phyloP scores from a whole-genome alignment of 176 grass and related monocot genomes.

The Eleusine coracana region DNA sequence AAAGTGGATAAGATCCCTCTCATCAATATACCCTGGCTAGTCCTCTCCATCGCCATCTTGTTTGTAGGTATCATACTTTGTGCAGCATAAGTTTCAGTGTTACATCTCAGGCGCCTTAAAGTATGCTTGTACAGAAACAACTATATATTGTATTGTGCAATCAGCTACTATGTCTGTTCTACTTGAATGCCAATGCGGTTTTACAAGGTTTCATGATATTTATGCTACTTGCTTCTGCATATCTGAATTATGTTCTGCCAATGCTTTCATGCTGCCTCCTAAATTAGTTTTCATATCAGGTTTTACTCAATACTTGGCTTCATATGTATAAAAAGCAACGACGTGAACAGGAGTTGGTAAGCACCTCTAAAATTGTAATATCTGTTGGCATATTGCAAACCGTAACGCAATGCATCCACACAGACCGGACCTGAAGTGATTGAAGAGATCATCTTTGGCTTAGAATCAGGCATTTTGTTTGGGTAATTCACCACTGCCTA shows the following conservation, averaged over 20 bases:
- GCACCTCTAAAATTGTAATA: constrained; percentile 30
- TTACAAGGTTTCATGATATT: background rate
- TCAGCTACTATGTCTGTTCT: constrained; percentile 9
- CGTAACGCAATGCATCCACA: constrained; percentile 40
- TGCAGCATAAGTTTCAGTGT: constrained; percentile 34
- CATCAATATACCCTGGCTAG: constrained; percentile 81
- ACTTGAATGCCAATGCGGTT: background rate
- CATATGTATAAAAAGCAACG: constrained; percentile 93
- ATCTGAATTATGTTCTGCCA: background rate
- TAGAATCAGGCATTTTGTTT: constrained; percentile 98
- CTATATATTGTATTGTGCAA: background rate
- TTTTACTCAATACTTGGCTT: constrained; percentile 87
- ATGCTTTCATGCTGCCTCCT: background rate
- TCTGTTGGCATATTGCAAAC: constrained; percentile 25
- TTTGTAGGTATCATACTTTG: constrained; percentile 97
- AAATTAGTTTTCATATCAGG: constrained; percentile 46
- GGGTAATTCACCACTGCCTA: constrained; percentile 55
- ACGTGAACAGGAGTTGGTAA: constrained; percentile 84
- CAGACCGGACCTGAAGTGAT: constrained; percentile 90
- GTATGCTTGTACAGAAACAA: constrained; percentile 9
- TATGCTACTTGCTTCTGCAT: constrained; percentile 13
- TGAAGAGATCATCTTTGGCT: constrained; percentile 87
- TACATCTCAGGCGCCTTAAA: background rate
- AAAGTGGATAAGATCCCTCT: constrained; percentile 77
- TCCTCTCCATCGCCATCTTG: constrained; percentile 79